Base-by-base conservation (phyloP, 2,329 filamentous ascomycete species). In the Aspergillus sp. region DNA sequence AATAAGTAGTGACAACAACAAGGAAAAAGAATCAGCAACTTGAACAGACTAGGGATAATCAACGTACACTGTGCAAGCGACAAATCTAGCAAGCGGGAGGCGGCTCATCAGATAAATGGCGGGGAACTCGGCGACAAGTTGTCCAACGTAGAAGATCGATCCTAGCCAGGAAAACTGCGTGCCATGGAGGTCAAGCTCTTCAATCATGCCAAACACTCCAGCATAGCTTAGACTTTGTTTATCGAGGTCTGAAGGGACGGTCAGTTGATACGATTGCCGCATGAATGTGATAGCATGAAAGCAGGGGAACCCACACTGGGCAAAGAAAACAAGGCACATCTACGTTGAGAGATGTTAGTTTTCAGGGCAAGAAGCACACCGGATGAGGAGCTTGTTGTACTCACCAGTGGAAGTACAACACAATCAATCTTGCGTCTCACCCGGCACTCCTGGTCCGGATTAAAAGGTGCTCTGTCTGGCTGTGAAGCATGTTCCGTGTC, bases 31-130 rank as follows among this genome's bases (percentile, higher is more conserved):
- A 19, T 19, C 19, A 19, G 19, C 19, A 19, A 19, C 19, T 19
- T 19, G 19, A 19, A 19, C 19, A 19, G 19, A 19, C 19, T 19
- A 19, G 19, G 19, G 23, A 81, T 71, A 30, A 75, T 76, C 28
- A 7, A 19, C 75, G 53, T 72, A 81, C 77, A 83, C 74, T 0
- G 79, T 81, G 5, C 68, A 69, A 13, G 80, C 81, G 6, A 84
- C 81, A 55, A 83, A 82, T 57, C 80, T 81, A 19, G 80, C 78
- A 23, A 84, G 66, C 4, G 76, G 80, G 4, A 84, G 72, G 3
- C 77, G 72, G 45, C 76, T 79, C 81, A 84, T 84, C 15, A 84
- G 69, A 64, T 83, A 84, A 57, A 82, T 81, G 61, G 80, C 80
- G 1, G 81, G 82, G 54, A 78, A 82, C 60, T 83, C 81, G 0